Conservation (phyloP, 768 basidiomycete species). For the Lactifluus subvellereus region DNA sequence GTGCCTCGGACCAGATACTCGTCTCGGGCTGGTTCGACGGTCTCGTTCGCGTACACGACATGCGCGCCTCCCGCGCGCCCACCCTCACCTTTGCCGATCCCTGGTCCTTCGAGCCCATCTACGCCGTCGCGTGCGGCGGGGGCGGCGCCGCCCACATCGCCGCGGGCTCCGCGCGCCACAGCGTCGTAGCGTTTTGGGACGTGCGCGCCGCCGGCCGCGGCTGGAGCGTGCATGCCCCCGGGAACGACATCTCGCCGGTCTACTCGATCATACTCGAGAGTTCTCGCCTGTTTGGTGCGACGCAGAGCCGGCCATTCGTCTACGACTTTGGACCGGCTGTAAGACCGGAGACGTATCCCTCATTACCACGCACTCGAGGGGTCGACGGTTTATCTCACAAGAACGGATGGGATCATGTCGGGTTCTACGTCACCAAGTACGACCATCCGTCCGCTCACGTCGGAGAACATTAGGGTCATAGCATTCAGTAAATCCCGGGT, state of each 20-base stretch:
- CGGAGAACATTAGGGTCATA: constrained; percentile 6
- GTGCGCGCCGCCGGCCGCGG: constrained; percentile 54
- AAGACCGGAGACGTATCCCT: constrained; percentile 48
- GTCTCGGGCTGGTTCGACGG: constrained; percentile 85
- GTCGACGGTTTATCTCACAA: constrained; percentile 34
- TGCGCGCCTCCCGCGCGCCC: constrained; percentile 54
- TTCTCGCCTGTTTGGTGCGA: constrained; percentile 72
- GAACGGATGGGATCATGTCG: constrained; percentile 35
- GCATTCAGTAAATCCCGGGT: constrained; percentile 3
- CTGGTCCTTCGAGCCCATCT: constrained; percentile 67
- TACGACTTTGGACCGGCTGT: constrained; percentile 73
- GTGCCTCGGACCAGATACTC: constrained; percentile 62
- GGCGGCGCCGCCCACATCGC: constrained; percentile 60
- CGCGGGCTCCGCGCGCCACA: constrained; percentile 71
- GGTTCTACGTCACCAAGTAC: constrained; percentile 49
- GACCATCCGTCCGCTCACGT: constrained; percentile 27
- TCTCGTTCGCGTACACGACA: constrained; percentile 64
- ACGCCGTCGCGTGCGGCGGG: constrained; percentile 70
- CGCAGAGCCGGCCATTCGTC: constrained; percentile 70
- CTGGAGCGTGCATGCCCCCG: constrained; percentile 77
- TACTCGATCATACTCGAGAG: constrained; percentile 71
- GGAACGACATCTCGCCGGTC: constrained; percentile 73
- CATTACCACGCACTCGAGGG: constrained; percentile 21
- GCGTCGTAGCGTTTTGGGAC: constrained; percentile 80
- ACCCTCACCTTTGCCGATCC: constrained; percentile 60